Evolutionary conservation across 495 filamentous ascomycete genomes (phyloP), one percentile per base, ranked within the genome.

Genomic region (Pyrenula aspistea): DNA sequence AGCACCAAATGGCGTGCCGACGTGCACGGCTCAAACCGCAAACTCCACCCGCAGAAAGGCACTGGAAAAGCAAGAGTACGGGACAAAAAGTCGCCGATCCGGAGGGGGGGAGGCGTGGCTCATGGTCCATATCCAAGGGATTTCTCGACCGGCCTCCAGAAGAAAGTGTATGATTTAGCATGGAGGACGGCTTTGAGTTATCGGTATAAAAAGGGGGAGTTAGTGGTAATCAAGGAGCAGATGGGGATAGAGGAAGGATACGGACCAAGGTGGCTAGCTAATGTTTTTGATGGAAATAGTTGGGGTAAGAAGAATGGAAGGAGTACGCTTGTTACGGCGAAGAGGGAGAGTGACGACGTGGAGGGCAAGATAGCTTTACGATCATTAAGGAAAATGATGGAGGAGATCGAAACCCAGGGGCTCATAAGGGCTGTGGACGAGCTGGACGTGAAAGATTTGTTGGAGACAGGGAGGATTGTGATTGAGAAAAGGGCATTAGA

Each of bases 141-240:
- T 69, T 97, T 97, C 70, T 80, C 81, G 54, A 91, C 89, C 19
- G 80, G 77, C 31, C 76, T 99, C 57, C 91, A 86, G 53, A 77
- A 77, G 61, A 96, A 96, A 77, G 83, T 96, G 52, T 99, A 99
- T 71, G 91, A 96, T 67, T 71, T 94, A 63, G 94, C 94, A 11
- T 97, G 90, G 90, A 83, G 94, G 65, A 97, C 86, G 31, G 94
- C 94, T 1, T 77, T 99, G 56, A 91, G 86, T 61, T 95, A 95
- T 71, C 82, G 94, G 49, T 97, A 91, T 71, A 73, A 80, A 56
- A 83, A 85, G 57, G 91, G 89, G 19, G 87, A 96, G 74, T 71
- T 99, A 68, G 74, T 96, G 52, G 80, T 97, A 51, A 80, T 93
- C 60, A 83, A 90, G 58, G 84, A 86, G 60, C 74, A 77, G 25